Evolutionary conservation across 2,329 filamentous ascomycete genomes (phyloP).

Genomic region (Xylaria arbuscula): DNA sequence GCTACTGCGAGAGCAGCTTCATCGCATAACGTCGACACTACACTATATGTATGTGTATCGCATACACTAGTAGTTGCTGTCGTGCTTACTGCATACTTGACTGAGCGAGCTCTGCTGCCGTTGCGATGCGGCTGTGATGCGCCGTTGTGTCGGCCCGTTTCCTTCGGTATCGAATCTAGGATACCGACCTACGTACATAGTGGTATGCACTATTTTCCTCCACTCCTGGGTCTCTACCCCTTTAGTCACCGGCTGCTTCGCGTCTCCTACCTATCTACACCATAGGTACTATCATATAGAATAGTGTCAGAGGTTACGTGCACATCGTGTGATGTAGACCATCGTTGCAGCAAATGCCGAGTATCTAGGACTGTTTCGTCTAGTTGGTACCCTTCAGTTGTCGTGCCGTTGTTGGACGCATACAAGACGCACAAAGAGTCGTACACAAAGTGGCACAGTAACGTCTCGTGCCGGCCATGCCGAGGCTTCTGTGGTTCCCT

Average conservation of each 20-base stretch:
- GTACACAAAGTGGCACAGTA: neutral
- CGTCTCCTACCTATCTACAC: neutral
- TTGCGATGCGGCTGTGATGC: neutral
- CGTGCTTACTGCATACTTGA: neutral
- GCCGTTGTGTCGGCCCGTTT: conserved; percentile 7
- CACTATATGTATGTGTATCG: too few relatives aligned
- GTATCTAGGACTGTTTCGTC: neutral
- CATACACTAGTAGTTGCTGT: too few relatives aligned
- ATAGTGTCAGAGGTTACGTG: too few relatives aligned
- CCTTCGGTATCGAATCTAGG: neutral
- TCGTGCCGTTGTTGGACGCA: too few relatives aligned
- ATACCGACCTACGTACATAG: neutral
- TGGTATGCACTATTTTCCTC: neutral
- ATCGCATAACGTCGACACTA: too few relatives aligned
- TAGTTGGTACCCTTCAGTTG: too few relatives aligned
- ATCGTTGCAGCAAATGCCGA: neutral
- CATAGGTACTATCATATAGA: neutral
- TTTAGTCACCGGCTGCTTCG: neutral
- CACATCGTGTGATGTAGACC: neutral
- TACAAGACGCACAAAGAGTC: too few relatives aligned
- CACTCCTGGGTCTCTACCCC: neutral
- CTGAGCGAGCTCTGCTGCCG: too few relatives aligned
- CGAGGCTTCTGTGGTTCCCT: conserved; percentile 9
- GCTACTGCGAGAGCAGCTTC: too few relatives aligned
- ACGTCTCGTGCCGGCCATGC: conserved; percentile 21